Base-by-base conservation (phyloP, 441 rosid species). In the Dalechampia spathulata region DNA sequence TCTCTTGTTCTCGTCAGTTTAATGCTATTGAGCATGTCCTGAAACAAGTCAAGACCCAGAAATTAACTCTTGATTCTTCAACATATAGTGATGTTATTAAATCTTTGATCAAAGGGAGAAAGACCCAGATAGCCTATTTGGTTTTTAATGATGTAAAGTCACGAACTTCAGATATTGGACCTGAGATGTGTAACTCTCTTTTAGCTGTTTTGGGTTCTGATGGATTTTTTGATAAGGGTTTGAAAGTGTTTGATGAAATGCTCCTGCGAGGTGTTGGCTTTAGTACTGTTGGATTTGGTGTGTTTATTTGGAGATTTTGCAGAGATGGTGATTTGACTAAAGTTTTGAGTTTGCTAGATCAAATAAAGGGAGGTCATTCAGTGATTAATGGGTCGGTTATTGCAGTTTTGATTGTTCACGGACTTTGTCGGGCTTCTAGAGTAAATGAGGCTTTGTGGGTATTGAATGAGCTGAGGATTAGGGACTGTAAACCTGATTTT, bases 401-500 rank as follows among this genome's bases (percentile, higher is more conserved):
- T 10, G 90, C 91, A 0, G 68, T 77, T 63, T 64, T 91, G 80
- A 58, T 86, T 55, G 82, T 91, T 54, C 77, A 83, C 46, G 83
- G 93, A 52, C 81, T 91, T 55, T 91, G 95, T 57, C 57, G 73
- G 55, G 77, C 69, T 22, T 83, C 83, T 0, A 80, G 93, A 60
- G 72, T 72, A 13, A 64, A 52, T 41, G 95, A 83, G 30, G 93
- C 95, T 64, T 63, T 67, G 44, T 63, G 76, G 68, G 68, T 65
- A 34, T 67, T 91, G 77, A 80, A 81, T 60, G 95, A 91, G 76
- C 64, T 91, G 50, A 77, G 93, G 58, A 76, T 61, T 50, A 78
- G 83, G 36, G 75, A 72, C 1, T 88, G 84, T 60, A 91, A 88
- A 56, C 95, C 96, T 38, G 98, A 88, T 78, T 91, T 88, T 68